phyloP scores from a whole-genome alignment of 441 rosid species.

The Heliophila coronopifolia region DNA sequence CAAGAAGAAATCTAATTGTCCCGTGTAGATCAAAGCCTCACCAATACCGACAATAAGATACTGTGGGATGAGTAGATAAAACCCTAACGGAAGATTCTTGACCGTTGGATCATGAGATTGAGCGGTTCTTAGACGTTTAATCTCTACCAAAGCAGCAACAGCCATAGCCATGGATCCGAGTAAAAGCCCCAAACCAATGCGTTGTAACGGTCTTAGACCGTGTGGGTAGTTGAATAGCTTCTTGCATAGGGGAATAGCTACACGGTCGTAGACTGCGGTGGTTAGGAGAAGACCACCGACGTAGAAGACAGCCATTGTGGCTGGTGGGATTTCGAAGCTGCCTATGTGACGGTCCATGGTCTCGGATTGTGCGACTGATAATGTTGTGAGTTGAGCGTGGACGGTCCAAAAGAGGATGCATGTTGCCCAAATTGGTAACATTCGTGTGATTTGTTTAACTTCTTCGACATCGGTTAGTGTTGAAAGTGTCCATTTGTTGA shows the following conservation, averaged over 20 bases:
- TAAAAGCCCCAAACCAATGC: constrained; percentile 58
- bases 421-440: constrained; percentile 91
- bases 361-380: constrained; percentile 80
- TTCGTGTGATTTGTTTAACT: constrained; percentile 69
- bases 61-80: constrained; percentile 73
- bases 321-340: constrained; percentile 64
- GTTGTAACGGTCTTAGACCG: constrained; percentile 66
- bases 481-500: constrained; percentile 63
- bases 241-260: constrained; percentile 42
- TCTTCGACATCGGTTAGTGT: constrained; percentile 86
- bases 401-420: constrained; percentile 85
- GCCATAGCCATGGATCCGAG: constrained; percentile 55
- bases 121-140: constrained; percentile 47
- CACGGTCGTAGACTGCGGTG: constrained; percentile 66
- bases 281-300: constrained; percentile 74
- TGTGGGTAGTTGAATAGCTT: constrained; percentile 53
- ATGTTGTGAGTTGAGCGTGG: constrained; percentile 79
- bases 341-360: constrained; percentile 83
- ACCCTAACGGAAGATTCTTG: constrained; percentile 50
- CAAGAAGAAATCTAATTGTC: constrained; percentile 81
- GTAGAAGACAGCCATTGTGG: constrained; percentile 63
- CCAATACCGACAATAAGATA: constrained; percentile 75
- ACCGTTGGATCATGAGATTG: constrained; percentile 31
- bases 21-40: constrained; percentile 73
- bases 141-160: constrained; percentile 55